A percentile compares a stretch with the other conserved stretches of the same genome.
Evolutionary conservation across 2,329 filamentous ascomycete genomes (phyloP).

Genomic region (Clarireedia homoeocarpa): DNA sequence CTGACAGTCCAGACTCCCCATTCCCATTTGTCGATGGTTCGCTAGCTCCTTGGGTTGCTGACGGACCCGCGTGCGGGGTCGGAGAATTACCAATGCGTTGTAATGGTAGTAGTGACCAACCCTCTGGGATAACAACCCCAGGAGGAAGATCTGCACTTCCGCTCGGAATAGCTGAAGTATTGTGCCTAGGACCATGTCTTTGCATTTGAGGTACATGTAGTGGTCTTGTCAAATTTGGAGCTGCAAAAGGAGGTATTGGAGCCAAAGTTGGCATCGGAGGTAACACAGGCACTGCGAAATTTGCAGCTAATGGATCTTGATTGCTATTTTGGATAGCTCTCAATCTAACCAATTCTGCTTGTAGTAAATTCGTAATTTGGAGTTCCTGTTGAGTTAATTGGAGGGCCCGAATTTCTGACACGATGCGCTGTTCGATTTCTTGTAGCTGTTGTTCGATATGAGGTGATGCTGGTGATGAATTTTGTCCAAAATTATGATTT

Average conservation of each 20-base stretch:
- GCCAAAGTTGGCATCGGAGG: slow-evolving; percentile 8
- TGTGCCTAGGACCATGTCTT: slow-evolving; percentile 40
- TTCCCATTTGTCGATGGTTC: slow-evolving; percentile 15
- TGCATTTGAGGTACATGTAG: slow-evolving; percentile 21
- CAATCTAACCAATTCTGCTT: slow-evolving; percentile 59
- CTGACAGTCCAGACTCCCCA: neutral
- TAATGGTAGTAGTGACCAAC: slow-evolving; percentile 57
- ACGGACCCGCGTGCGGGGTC: neutral
- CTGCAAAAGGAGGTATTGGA: slow-evolving; percentile 4
- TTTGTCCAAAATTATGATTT: neutral
- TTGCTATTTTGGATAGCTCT: slow-evolving; percentile 33
- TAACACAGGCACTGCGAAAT: slow-evolving; percentile 24
- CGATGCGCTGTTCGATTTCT: slow-evolving; percentile 60
- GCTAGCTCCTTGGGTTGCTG: slow-evolving; percentile 15
- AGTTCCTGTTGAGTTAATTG: slow-evolving; percentile 60
- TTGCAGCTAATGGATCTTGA: slow-evolving; percentile 16
- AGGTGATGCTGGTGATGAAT: slow-evolving; percentile 12
- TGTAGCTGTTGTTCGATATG: slow-evolving; percentile 53
- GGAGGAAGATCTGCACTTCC: slow-evolving; percentile 55
- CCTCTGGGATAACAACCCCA: slow-evolving; percentile 55
- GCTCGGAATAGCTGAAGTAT: slow-evolving; percentile 45
- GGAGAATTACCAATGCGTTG: slow-evolving; percentile 35
- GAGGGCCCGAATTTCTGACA: slow-evolving; percentile 57
- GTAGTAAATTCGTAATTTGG: slow-evolving; percentile 57
- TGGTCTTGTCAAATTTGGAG: neutral